Conservation (phyloP, 768 basidiomycete genomes). For the Astraeus odoratus region DNA sequence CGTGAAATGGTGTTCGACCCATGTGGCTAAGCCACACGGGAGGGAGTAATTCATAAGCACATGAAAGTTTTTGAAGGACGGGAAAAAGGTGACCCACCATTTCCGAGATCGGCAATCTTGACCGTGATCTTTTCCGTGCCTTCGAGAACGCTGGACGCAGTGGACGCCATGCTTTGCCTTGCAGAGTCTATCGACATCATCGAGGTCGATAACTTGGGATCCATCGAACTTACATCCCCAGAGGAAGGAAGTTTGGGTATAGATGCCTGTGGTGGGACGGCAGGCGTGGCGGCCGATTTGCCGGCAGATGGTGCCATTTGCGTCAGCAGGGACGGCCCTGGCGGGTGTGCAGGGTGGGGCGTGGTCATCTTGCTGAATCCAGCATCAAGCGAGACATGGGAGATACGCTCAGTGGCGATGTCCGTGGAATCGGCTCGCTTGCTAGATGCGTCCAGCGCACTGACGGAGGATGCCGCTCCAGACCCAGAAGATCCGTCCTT, state of each 20-base stretch:
- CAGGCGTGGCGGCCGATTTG: conserved; percentile 7
- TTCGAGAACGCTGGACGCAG: conserved; percentile 28
- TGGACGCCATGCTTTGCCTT: conserved; percentile 20
- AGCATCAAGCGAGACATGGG: conserved; percentile 38
- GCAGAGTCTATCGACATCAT: conserved; percentile 23
- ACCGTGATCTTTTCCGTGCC: conserved; percentile 78
- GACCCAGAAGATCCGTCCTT: conserved; percentile 20
- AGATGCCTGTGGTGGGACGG: conserved; percentile 23
- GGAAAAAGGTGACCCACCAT: conserved; percentile 43
- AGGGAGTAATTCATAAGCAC: conserved; percentile 3
- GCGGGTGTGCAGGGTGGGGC: conserved; percentile 29
- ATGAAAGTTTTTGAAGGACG: background rate
- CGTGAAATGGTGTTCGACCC: conserved; percentile 95
- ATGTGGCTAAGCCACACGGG: conserved; percentile 45
- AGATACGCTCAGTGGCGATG: conserved; percentile 44
- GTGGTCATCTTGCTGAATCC: conserved; percentile 34
- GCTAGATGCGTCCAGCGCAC: conserved; percentile 9
- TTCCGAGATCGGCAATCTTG: conserved; percentile 97
- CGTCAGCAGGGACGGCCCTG: conserved; percentile 67
- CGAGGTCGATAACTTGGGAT: conserved; percentile 23
- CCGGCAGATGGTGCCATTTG: conserved; percentile 50
- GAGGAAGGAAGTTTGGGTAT: conserved; percentile 15
- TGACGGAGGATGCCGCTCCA: conserved; percentile 2
- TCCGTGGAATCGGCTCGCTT: conserved; percentile 33
- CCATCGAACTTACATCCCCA: conserved; percentile 10